Base-by-base conservation (phyloP, 306 rosid species). In the Casuarina equisetifolia region DNA sequence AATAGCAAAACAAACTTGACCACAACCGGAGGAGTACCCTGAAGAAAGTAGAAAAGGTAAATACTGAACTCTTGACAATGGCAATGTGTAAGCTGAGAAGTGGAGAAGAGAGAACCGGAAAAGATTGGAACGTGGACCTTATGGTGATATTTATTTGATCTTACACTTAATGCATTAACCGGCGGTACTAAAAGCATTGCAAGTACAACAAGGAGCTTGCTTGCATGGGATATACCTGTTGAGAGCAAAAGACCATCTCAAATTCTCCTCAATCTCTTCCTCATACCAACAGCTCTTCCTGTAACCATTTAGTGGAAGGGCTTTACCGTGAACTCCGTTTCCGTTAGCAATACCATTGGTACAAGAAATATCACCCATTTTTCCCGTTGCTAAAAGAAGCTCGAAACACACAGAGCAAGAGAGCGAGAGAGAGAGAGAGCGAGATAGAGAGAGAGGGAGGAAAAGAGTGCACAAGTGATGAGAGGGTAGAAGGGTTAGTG, bases 241-340 rank as follows among this genome's bases (percentile, higher is more conserved):
- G 54, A 94, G 97, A 79, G 98, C 97, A 85, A 94, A 94, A 43
- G 96, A 92, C 98, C 98, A 94, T 88, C 98, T 89, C 42, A 94
- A 70, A 70, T 94, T 89, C 73, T 94, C 98, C 82, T 94, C 98
- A 72, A 92, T 94, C 86, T 94, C 98, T 79, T 94, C 97, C 79
- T 94, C 98, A 61, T 94, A 94, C 98, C 98, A 94, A 79, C 98
- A 94, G 74, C 98, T 92, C 76, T 92, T 94, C 76, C 98, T 83
- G 58, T 92, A 92, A 68, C 98, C 98, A 90, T 86, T 92, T 9
- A 84, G 88, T 0, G 95, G 71, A 74, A 88, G 87, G 43, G 52
- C 79, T 78, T 90, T 88, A 40, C 87, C 93, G 79, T 82, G 83
- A 69, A 80, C 91, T 63, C 83, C 91, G 75, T 80, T 86, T 38